These are phyloP conservation scores for Puya raimondii DNA, from an alignment of 176 grass and related monocot species.

Conservation along the genomic window DNA sequence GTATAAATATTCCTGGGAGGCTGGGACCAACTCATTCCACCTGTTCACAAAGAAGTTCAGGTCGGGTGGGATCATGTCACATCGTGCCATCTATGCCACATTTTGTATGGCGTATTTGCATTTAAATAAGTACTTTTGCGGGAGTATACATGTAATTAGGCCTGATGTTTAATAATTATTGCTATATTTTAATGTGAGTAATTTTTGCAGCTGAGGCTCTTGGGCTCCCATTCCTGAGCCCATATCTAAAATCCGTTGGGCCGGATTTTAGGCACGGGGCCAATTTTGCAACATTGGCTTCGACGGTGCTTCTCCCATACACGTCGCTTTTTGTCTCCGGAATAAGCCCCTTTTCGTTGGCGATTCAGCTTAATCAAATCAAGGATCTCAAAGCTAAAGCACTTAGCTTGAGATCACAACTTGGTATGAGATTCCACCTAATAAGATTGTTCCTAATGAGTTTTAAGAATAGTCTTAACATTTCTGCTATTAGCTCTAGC, in stretches of 20 bases:
- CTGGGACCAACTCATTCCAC: too few species aligned
- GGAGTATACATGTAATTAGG: too few species aligned
- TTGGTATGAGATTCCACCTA: background rate
- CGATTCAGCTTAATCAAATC: constrained; percentile 59
- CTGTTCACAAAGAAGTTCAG: too few species aligned
- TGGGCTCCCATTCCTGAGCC: constrained; percentile 59
- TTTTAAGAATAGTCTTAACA: too few species aligned
- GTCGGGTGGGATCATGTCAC: too few species aligned
- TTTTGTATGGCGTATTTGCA: too few species aligned
- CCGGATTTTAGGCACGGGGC: constrained; percentile 56
- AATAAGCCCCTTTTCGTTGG: constrained; percentile 66
- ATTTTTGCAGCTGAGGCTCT: constrained; percentile 36
- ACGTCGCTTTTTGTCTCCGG: constrained; percentile 70
- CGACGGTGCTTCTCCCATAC: constrained; percentile 50
- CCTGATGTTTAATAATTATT: background rate
- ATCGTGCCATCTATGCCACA: too few species aligned
- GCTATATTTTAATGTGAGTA: background rate
- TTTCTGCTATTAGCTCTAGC: too few species aligned
- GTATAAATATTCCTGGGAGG: too few species aligned
- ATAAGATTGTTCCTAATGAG: too few species aligned
- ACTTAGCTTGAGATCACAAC: background rate
- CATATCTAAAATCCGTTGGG: constrained; percentile 65
- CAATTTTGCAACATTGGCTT: constrained; percentile 76
- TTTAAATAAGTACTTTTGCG: too few species aligned
- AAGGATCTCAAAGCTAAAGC: constrained; percentile 34